Percentiles rank a stretch among this genome's conserved stretches.
These are phyloP conservation scores for Puccinia horiana DNA, from an alignment of 1,284 basidiomycete species.

Conservation along the genomic window DNA sequence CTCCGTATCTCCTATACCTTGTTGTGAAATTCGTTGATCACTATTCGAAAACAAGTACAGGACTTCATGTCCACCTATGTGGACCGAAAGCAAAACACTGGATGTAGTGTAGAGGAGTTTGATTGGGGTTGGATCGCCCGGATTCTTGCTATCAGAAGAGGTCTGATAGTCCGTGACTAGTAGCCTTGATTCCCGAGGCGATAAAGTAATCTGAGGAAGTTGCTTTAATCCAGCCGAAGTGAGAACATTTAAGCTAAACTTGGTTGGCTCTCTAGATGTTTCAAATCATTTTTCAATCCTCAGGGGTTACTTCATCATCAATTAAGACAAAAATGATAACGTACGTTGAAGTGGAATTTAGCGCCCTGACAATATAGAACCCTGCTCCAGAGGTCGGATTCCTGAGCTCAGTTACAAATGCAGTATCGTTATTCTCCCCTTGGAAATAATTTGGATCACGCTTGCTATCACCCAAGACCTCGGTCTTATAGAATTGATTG, in stretches of 20 bases:
- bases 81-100: slow-evolving; percentile 68
- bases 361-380: slow-evolving; percentile 72
- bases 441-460: slow-evolving; percentile 4
- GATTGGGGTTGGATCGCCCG: slow-evolving; percentile 63
- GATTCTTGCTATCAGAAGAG: slow-evolving; percentile 62
- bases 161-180: slow-evolving; percentile 70
- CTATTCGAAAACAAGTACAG: slow-evolving; percentile 65
- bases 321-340: slow-evolving; percentile 60
- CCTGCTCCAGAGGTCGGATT: slow-evolving; percentile 69
- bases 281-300: slow-evolving; percentile 51
- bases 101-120: slow-evolving; percentile 61
- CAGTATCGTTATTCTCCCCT: slow-evolving; percentile 62
- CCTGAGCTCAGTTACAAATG: slow-evolving; percentile 67
- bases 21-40: not conserved
- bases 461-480: slow-evolving; percentile 64
- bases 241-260: slow-evolving; percentile 63
- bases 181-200: slow-evolving; percentile 70
- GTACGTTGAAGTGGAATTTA: slow-evolving; percentile 53
- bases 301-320: not conserved
- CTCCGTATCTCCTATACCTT: not conserved
- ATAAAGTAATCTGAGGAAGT: slow-evolving; percentile 67
- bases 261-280: slow-evolving; percentile 60
- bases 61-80: slow-evolving; percentile 69
- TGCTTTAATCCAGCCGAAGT: slow-evolving; percentile 64
- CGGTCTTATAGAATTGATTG: slow-evolving; percentile 73